Evolutionary conservation across 257 asterid species (phyloP), one percentile per base, ranked within the genome.

Genomic region (Solanum chilense): DNA sequence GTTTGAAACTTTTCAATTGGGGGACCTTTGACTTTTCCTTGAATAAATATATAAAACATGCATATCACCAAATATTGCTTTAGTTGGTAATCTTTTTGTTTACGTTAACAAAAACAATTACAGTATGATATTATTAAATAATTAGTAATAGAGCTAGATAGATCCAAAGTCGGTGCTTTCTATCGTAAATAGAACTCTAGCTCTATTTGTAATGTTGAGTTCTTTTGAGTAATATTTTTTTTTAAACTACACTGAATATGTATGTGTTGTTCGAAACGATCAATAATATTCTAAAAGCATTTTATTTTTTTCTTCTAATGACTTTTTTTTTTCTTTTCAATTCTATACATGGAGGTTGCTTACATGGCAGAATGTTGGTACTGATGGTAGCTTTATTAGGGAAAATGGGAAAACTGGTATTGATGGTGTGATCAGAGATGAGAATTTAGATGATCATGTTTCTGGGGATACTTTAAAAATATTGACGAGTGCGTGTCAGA

Each of bases 401-500:
- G 69, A 21, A 11, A 60, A 21, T 21, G 68, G 68, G 13, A 23
- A 60, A 60, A 12, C 9, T 64, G 70, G 8, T 11, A 64, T 11
- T 64, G 70, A 12, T 64, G 33, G 70, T 62, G 9, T 10, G 31
- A n/a, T n/a, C 70, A 62, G 70, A 62, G 70, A n/a, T n/a, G 33
- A 62, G 31, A 62, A 62, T 62, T 11, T 10, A 62, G 8, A 62
- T 10, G 16, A 62, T 10, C 1, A n/a, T 25, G 33, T 64, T 64
- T n/a, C 16, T 64, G 2, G 73, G 18, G 35, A 64, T 2, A 25
- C 35, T 64, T 64, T 6, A 12, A 64, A 64, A 64, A 12, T 12
- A 14, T 5, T 4, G 1, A 25, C 2, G 4, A 4, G 20, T 64
- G 73, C 1, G 0, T 25, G 35, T 25, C 18, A 0, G 25, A n/a